Base-by-base conservation (phyloP, 2,329 filamentous ascomycete genomes). In the Hymenoscyphus albidus region DNA sequence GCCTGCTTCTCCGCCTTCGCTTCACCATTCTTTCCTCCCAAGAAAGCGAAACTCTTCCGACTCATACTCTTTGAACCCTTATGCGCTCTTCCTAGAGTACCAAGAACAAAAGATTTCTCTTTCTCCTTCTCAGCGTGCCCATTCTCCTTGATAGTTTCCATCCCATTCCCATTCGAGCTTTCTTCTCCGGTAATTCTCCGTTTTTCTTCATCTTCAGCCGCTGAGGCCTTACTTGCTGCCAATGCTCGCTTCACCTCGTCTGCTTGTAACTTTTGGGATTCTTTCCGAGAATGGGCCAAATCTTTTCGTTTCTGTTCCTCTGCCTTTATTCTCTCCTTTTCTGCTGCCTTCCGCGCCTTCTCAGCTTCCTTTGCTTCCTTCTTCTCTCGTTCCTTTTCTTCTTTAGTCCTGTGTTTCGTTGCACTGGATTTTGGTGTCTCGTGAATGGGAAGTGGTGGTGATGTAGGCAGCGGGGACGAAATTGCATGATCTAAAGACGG, bases 51-150 rank as follows among this genome's bases (percentile, higher is more conserved):
- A 70, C 90, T 90, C 76, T 89, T 92, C 68, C 88, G 86, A 59
- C 90, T 72, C 80, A 96, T 84, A 68, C 91, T 93, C 79, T 91
- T 94, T 76, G 88, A 92, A 10, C 86, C 86, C 62, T 88, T 83
- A 70, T 88, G 85, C 68, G 90, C 87, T 56, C 91, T 83, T 71
- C 62, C 71, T 22, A 74, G 64, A 12, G 65, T 67, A 5, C 66
- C 57, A 31, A 69, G 44, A 22, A 64, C 64, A 39, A 86, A 80
- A 5, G 81, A 79, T 58, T 78, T 78, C 27, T 70, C 35, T 10
- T 68, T 59, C 78, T 78, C 38, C 68, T 27, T 70, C 38, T 70
- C 68, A 7, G 62, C 58, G 51, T 69, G 67, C 14, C 68, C 70
- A 58, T 73, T 70, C 38, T 71, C 70, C 44, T 69, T 70, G 32